A percentile compares a stretch with the other conserved stretches of the same genome.
These are phyloP conservation scores for Aspergillus vadensis DNA, from an alignment of 2,329 filamentous ascomycete species.

Conservation along the genomic window DNA sequence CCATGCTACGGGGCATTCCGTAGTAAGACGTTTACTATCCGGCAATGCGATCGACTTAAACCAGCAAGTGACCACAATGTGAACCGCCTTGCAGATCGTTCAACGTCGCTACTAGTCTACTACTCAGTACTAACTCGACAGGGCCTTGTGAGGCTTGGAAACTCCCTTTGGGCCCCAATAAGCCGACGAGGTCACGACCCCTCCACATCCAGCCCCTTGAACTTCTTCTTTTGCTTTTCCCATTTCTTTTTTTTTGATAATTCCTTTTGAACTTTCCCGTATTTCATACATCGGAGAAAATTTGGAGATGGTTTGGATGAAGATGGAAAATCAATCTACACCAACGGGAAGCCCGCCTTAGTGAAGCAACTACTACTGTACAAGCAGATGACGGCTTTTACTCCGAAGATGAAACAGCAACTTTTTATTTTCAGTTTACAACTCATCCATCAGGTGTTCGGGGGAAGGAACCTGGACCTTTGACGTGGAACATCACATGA, in stretches of 20 bases:
- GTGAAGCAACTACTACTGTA: neutral
- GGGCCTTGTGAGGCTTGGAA: conserved; percentile 15
- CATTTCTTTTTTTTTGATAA: too few species aligned
- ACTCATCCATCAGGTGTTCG: conserved; percentile 18
- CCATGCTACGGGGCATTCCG: neutral
- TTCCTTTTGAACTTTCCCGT: neutral
- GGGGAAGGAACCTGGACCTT: neutral
- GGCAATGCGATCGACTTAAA: neutral
- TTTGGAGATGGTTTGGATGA: neutral
- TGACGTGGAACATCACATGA: conserved; percentile 32
- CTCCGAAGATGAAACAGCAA: conserved; percentile 10
- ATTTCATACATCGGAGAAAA: conserved; percentile 11
- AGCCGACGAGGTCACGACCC: neutral
- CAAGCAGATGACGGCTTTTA: neutral
- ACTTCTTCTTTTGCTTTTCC: neutral
- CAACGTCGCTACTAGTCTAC: neutral
- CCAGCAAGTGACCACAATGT: conserved; percentile 8
- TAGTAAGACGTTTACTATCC: neutral
- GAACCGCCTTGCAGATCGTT: conserved; percentile 18
- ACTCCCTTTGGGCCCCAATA: conserved; percentile 14
- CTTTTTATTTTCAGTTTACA: conserved; percentile 9
- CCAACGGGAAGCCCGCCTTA: neutral
- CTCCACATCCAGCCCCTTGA: neutral
- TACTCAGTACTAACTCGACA: conserved; percentile 1
- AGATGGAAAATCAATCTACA: neutral